A percentile compares a stretch with the other conserved stretches of the same genome.
Conservation (phyloP, 768 basidiomycete species). For the Floccularia luteovirens region DNA sequence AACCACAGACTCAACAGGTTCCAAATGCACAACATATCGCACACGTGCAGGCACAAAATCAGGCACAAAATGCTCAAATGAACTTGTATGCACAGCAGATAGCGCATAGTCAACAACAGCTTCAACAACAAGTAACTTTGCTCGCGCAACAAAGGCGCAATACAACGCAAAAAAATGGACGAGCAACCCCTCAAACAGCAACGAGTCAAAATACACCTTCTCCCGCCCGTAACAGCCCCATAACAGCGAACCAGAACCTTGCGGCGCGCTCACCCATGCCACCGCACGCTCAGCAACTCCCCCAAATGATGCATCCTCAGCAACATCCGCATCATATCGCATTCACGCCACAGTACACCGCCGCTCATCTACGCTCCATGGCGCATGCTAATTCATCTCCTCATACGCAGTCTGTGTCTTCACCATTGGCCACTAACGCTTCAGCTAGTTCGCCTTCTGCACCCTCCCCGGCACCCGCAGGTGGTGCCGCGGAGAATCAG, state of each 20-base stretch:
- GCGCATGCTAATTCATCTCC: slow-evolving; percentile 17
- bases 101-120: slow-evolving; percentile 5
- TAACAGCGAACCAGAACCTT: slow-evolving; percentile 21
- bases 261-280: slow-evolving; percentile 8
- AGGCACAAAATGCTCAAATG: background rate
- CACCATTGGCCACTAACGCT: slow-evolving; percentile 13
- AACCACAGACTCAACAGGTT: background rate
- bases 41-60: background rate
- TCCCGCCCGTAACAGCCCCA: slow-evolving; percentile 26
- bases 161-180: slow-evolving; percentile 16
- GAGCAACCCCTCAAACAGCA: slow-evolving; percentile 19
- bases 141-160: slow-evolving; percentile 8
- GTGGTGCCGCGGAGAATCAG: slow-evolving; percentile 4
- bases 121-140: slow-evolving; percentile 6
- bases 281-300: background rate
- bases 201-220: slow-evolving; percentile 9
- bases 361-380: slow-evolving; percentile 23
- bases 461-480: slow-evolving; percentile 2
- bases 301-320: slow-evolving; percentile 5
- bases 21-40: background rate
- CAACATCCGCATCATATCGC: slow-evolving; percentile 14
- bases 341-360: slow-evolving; percentile 22
- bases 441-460: slow-evolving; percentile 11
- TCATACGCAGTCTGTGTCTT: too few relatives aligned
- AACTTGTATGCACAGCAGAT: slow-evolving; percentile 13